Percentiles rank a stretch among this genome's conserved stretches.
phyloP scores from a whole-genome alignment of 345 rosid species.

The Sonneratia caseolaris region DNA sequence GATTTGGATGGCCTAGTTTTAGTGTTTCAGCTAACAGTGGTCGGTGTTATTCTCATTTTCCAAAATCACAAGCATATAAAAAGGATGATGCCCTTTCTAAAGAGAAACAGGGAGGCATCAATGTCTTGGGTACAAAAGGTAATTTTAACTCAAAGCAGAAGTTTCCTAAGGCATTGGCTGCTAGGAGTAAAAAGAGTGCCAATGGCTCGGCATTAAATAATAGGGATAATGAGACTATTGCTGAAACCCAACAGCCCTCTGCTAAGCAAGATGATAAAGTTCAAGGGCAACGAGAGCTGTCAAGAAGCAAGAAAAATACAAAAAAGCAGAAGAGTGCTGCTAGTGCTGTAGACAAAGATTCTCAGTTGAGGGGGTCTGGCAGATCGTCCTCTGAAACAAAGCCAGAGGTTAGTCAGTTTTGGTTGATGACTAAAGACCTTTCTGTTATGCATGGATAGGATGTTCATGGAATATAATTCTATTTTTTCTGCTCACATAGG shows the following conservation, averaged over 20 bases:
- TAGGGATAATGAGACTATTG: background rate
- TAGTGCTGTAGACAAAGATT: slow-evolving; percentile 14
- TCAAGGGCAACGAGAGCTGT: slow-evolving; percentile 25
- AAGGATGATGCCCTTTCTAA: background rate
- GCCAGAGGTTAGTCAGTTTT: slow-evolving; percentile 26
- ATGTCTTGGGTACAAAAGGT: background rate
- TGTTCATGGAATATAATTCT: background rate
- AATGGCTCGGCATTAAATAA: background rate
- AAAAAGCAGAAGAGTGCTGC: slow-evolving; percentile 18
- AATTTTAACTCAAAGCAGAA: background rate
- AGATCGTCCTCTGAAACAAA: slow-evolving; percentile 15
- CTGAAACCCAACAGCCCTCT: slow-evolving; percentile 15
- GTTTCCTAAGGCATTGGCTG: slow-evolving; percentile 22
- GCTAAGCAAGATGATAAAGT: slow-evolving; percentile 21
- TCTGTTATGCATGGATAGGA: background rate
- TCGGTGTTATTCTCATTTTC: background rate
- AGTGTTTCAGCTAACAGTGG: slow-evolving; percentile 1
- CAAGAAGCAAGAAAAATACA: slow-evolving; percentile 29
- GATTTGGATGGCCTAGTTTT: slow-evolving; percentile 1
- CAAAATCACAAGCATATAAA: background rate
- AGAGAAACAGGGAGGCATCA: background rate
- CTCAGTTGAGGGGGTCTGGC: slow-evolving; percentile 16
- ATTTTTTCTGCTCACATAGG: background rate
- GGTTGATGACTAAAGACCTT: background rate
- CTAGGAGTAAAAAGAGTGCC: slow-evolving; percentile 12